Base-by-base conservation (phyloP, 106 monocot species). In the Dendrobium chrysotoxum region DNA sequence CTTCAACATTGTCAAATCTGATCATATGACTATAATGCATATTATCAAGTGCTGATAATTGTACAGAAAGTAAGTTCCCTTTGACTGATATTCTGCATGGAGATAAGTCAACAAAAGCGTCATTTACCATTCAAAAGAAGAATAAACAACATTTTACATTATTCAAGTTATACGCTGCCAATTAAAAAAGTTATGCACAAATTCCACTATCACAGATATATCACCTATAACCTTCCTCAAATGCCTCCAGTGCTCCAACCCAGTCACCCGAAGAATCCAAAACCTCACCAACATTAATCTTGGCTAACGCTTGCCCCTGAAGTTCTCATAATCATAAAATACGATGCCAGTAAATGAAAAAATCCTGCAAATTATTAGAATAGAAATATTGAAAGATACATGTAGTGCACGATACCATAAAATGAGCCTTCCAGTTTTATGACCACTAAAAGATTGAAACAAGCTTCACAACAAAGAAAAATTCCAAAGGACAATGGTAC, bases 21-120 rank as follows among this genome's bases (percentile, higher is more conserved):
- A 99, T 91, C 98, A 99, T 99, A 83, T 99, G 90, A 78, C 94
- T 93, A 80, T 95, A 99, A 80, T 99, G 98, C 98, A 99, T 99
- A 80, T 99, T 99, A 40, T 99, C 84, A 39, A 95, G 88, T 75
- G 98, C 98, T 65, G 87, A 81, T 35, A 95, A 80, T 80, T 99
- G 92, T 25, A 86, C 86, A 41, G 82, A 78, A 77, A 76, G 84
- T 25, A 91, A 68, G 21, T 90, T 91, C 8, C 86, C 98, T 91
- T 99, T 40, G 41, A 89, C 76, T 57, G 95, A 91, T 80, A 99
- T 84, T 83, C 98, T 99, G 89, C 42, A 84, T 79, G 40, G 13
- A 50, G 78, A 78, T 58, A 57, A 38, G 46, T 26, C 17, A 50
- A 2, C 17, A 28, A 47, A 76, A 50, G 12, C 1, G 20, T 26